Conservation (phyloP, 2,329 filamentous ascomycete genomes). For the Pleoardoris graminearum region DNA sequence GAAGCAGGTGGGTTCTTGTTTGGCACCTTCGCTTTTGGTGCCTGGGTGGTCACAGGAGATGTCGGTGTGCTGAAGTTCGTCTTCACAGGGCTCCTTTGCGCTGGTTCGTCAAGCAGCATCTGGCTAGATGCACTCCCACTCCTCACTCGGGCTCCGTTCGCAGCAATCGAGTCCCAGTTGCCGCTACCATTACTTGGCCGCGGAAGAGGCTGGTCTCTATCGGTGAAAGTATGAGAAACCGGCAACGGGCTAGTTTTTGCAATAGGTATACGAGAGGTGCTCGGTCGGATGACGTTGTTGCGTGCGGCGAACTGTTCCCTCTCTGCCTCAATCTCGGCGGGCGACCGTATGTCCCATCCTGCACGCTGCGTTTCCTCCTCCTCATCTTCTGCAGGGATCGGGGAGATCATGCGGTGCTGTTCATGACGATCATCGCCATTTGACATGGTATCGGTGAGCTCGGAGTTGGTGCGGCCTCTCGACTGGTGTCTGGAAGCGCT, state of each 20-base stretch:
- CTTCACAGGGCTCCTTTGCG: constrained; percentile 21
- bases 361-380: constrained; percentile 34
- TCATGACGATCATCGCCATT: constrained; percentile 36
- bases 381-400: constrained; percentile 50
- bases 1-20: constrained; percentile 43
- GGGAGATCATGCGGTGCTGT: constrained; percentile 38
- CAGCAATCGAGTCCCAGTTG: constrained; percentile 60
- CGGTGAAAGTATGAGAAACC: constrained; percentile 70
- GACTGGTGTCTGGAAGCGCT: constrained; percentile 28
- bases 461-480: constrained; percentile 40
- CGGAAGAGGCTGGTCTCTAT: constrained; percentile 70
- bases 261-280: constrained; percentile 82
- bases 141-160: constrained; percentile 67
- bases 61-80: constrained; percentile 33
- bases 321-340: constrained; percentile 73
- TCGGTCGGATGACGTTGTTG: constrained; percentile 55
- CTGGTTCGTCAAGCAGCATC: constrained; percentile 55
- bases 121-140: constrained; percentile 68
- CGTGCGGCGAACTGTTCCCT: constrained; percentile 49
- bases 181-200: constrained; percentile 62
- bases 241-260: constrained; percentile 78
- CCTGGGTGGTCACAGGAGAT: constrained; percentile 34
- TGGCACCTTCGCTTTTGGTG: constrained; percentile 47
- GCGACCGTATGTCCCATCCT: constrained; percentile 72
- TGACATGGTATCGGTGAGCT: constrained; percentile 26